Base-by-base conservation (phyloP, 306 rosid species). In the Trichosanthes truncata region DNA sequence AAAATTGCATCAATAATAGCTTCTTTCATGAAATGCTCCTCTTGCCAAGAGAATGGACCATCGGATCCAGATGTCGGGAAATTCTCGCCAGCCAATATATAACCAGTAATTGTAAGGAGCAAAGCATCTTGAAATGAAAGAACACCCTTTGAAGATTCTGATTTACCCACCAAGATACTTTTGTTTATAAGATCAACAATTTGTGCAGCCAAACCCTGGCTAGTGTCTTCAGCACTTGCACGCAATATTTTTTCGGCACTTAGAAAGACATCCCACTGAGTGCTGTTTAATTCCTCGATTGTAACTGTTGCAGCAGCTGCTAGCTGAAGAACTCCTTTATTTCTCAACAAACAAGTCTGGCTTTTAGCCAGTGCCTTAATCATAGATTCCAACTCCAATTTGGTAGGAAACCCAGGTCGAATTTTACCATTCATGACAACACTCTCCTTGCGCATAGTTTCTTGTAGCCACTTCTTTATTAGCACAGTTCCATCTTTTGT, bases 1-100 rank as follows among this genome's bases (percentile, higher is more conserved):
- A 92, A 84, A 88, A 92, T 89, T 15, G 97, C 93, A 78, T 92
- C 93, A 56, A 91, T 88, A 49, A 92, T 88, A 61, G 97, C 92
- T 68, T 92, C 98, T 85, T 92, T 94, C 82, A 94, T 83, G 81
- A 91, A 59, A 81, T 69, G 97, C 83, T 94, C 97, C 88, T 92
- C 97, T 88, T 94, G 97, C 98, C 98, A 92, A 61, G 97, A 94
- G 85, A 94, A 94, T 14, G 97, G 97, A 57, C 98, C 94, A 66
- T 91, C 97, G 63, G 92, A 85, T 78, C 97, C 87, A 79, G 97
- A 89, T 33, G 97, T 91, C 23, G 97, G 98, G 79, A 92, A 94
- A 85, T 89, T 89, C 84, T 88, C 97, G 72, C 97, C 97, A 45
- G 96, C 98, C 86, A 91, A 83, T 81, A 94, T 92, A 85, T 94